Evolutionary conservation across 2,329 filamentous ascomycete genomes (phyloP), one percentile per base, ranked within the genome.

Genomic region (Fusarium luffae): DNA sequence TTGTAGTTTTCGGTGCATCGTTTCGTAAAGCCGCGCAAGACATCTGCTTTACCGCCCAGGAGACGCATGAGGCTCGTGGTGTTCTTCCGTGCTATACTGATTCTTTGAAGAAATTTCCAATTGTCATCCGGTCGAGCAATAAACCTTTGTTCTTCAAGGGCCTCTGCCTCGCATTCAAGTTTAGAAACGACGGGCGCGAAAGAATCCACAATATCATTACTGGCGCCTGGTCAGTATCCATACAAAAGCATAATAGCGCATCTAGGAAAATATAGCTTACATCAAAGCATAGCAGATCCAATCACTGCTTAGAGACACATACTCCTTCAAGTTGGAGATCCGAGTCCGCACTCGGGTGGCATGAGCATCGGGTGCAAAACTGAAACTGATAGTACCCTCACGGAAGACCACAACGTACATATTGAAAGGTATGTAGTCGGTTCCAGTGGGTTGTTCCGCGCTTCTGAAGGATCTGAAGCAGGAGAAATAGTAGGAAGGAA

Each of bases 201-300:
- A 21, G 90, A 93, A 82, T 99, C 96, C 63, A 98, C 96, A 77
- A 99, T 99, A 77, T 99, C 93, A 80, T 99, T 96, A 78, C 91
- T 93, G 60, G 11, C 11, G 40, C 6, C 40, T 43, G 41, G 7
- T 9, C 1, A 27, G 19, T 7, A 19, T 21, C 66, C 80, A 25
- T 65, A 80, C 77, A 34, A 25, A 21, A 12, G 18, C 5, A 19
- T 21, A 13, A 21, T 12, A 23, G 12, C 5, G 9, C 23, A 7
- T 13, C 4, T n/a, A 13, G 18, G 7, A n/a, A 42, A n/a, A 28
- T n/a, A 82, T 7, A 5, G n/a, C 90, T 85, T 84, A 93, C 91
- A 99, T 98, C 77, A 99, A 86, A 46, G 96, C 96, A 78, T 99
- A 99, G 84, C 96, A 99, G 74, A 98, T 97, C 95, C 96, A 99